Base-by-base conservation (phyloP, 1,284 basidiomycete species). In the Microbotryomycetes sp. region DNA sequence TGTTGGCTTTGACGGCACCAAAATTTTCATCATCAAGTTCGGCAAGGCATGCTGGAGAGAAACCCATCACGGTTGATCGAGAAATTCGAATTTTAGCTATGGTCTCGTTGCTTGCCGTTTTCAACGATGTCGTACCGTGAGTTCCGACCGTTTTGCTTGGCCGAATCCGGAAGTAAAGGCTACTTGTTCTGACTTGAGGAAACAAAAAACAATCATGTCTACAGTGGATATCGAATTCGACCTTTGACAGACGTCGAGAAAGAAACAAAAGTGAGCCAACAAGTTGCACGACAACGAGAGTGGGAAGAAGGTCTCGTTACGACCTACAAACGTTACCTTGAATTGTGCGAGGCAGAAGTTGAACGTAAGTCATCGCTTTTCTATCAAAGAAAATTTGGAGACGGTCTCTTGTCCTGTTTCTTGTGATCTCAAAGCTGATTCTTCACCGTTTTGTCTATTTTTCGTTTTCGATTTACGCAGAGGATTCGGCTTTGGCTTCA, bases 291-390 rank as follows among this genome's bases (percentile, higher is more conserved):
- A 30, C 86, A 90, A 66, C 83, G 96, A 70, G 96, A 98, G 74
- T 98, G 88, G 82, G 96, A 99, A 75, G 92, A 97, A 75, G 88
- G 92, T n/a, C 81, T 99, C 54, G 88, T 98, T 23, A 78, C 80
- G 56, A 84, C 87, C 46, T 99, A 99, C 77, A 92, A 96, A 75
- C 80, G 81, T 15, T 98, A 90, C 77, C 81, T 99, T 64, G 87
- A 87, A 64, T 78, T 83, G 50, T 83, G 97, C 56, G 94, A 97
- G 77, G 76, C 78, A 30, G 92, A 96, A 77, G 77, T 94, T 69
- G 90, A 93, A 84, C 82, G 89, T 92, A 68, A 71, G 80, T 73
- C 32, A 6, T 59, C 60, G 57, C 26, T 28, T 46, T 56, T 36
- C 59, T 47, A 67, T 64, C 62, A 74, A 56, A 70, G 62, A 63